These are phyloP conservation scores for Selaginella tamariscina DNA, from an alignment of 75 land plant species.

Conservation along the genomic window DNA sequence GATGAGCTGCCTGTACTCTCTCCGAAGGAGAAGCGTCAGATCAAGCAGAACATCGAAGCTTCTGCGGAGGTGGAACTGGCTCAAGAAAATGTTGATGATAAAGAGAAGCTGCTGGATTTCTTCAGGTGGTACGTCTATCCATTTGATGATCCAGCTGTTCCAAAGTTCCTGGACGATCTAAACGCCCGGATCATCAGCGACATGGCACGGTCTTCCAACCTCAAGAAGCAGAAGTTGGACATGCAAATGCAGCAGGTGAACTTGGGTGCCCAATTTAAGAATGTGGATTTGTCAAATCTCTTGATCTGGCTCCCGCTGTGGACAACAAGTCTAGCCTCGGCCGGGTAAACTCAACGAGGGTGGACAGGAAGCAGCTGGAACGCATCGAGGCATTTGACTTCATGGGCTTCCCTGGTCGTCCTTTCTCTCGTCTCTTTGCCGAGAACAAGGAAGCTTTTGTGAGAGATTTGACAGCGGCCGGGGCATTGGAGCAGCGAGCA, in stretches of 20 bases:
- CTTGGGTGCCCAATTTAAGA: neutral
- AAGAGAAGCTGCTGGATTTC: neutral
- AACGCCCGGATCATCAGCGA: neutral
- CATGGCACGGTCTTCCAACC: neutral
- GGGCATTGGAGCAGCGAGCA: neutral
- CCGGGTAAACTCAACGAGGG: constrained; percentile 1
- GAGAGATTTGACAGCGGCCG: neutral
- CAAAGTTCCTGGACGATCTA: neutral
- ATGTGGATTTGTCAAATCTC: neutral
- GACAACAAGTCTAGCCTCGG: constrained; percentile 3
- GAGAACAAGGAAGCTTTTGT: constrained; percentile 1
- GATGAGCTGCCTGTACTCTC: neutral
- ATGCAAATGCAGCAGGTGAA: neutral
- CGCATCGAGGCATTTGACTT: neutral
- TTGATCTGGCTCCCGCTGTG: neutral
- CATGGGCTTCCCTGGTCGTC: neutral
- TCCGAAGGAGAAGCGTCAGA: neutral
- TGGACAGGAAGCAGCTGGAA: constrained; percentile 1
- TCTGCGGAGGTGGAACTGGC: neutral
- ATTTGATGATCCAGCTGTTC: neutral
- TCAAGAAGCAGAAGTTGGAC: neutral
- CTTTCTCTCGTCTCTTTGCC: constrained; percentile 3
- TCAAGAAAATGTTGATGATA: neutral
- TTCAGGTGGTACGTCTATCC: constrained; percentile 1
- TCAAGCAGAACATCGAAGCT: neutral